Conservation (phyloP, 305 asterid genomes). For the Fraxinus sp. region DNA sequence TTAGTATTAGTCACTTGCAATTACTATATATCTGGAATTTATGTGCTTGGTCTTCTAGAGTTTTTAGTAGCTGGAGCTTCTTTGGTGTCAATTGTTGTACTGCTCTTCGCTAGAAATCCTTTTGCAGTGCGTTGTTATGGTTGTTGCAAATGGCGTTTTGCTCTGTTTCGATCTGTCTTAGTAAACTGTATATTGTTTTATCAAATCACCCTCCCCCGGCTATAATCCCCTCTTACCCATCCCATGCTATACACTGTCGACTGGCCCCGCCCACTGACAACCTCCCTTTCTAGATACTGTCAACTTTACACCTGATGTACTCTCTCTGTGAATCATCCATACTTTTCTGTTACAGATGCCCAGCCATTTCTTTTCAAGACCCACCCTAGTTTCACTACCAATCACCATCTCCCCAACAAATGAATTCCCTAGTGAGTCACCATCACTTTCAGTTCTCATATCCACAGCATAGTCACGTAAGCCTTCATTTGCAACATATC, state of each 20-base stretch:
- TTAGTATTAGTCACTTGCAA: neutral
- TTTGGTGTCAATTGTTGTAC: neutral
- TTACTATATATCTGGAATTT: conserved; percentile 1
- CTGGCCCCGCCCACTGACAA: neutral
- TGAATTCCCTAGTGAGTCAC: neutral
- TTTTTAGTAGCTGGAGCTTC: neutral
- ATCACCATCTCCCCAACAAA: neutral
- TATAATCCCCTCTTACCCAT: neutral
- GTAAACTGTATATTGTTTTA: neutral
- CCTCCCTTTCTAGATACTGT: neutral
- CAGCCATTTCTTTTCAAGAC: neutral
- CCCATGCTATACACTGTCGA: neutral
- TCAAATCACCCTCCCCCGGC: neutral
- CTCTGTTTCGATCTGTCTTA: neutral
- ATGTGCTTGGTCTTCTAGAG: neutral
- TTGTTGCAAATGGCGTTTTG: neutral
- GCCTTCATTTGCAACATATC: neutral
- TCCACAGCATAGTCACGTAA: neutral
- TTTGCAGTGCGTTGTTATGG: neutral
- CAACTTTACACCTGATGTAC: neutral
- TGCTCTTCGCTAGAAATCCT: neutral
- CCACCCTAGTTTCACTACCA: neutral
- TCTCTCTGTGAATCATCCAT: neutral
- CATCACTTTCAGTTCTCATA: neutral
- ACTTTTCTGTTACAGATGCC: neutral